Conservation (phyloP, 805 yeast species). For the Spathaspora girioi region DNA sequence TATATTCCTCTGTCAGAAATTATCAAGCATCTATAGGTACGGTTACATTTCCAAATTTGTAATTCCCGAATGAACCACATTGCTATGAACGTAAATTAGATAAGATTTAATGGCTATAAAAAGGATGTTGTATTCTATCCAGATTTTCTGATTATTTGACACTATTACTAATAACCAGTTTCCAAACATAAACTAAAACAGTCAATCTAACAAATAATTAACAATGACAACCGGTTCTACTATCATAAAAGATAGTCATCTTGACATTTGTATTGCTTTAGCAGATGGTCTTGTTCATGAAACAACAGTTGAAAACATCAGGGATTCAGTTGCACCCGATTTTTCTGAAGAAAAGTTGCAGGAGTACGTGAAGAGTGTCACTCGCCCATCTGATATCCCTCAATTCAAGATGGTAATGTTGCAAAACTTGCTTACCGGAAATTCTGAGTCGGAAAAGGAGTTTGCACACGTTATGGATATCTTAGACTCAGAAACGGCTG, state of each 20-base stretch:
- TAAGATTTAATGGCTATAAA: too few relatives aligned
- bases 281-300: constrained; percentile 36
- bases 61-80: too few relatives aligned
- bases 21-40: too few relatives aligned
- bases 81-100: too few relatives aligned
- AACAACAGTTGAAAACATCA: constrained; percentile 23
- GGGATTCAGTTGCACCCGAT: constrained; percentile 19
- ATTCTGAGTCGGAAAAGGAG: constrained; percentile 14
- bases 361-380: constrained; percentile 22
- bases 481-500: constrained; percentile 27
- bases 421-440: constrained; percentile 11
- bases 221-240: neutral
- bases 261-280: constrained; percentile 25
- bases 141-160: too few relatives aligned
- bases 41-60: too few relatives aligned
- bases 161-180: too few relatives aligned
- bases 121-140: too few relatives aligned
- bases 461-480: constrained; percentile 22
- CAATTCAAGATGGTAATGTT: constrained; percentile 16
- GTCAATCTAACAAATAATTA: too few relatives aligned
- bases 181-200: too few relatives aligned
- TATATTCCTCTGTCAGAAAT: too few relatives aligned
- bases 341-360: constrained; percentile 25
- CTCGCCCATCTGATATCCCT: constrained; percentile 29
- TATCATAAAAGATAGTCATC: constrained; percentile 14